These are phyloP conservation scores for Leishmania martiniquensis DNA, from an alignment of 208 protist genomes.

Conservation along the genomic window DNA sequence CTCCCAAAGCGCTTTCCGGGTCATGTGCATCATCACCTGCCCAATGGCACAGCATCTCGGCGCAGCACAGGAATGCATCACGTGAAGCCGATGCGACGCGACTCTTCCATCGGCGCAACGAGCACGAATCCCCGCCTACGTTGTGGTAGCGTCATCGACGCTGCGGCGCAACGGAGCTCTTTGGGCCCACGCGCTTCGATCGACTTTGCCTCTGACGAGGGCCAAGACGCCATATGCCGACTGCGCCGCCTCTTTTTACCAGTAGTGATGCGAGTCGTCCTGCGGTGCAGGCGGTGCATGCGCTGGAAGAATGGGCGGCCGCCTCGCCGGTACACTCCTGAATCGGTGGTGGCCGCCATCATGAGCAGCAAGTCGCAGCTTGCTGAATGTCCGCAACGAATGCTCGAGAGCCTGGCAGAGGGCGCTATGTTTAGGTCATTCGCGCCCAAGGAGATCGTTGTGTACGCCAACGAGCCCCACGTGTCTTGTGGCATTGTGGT, in stretches of 20 bases:
- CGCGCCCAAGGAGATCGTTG: conserved; percentile 57
- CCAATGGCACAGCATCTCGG: not conserved
- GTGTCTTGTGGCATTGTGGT: conserved; percentile 80
- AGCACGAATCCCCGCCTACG: conserved; percentile 56
- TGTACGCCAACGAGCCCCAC: conserved; percentile 83
- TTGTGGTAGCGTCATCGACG: conserved; percentile 41
- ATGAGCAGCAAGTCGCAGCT: conserved; percentile 57
- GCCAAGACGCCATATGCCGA: conserved; percentile 40
- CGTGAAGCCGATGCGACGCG: conserved; percentile 36
- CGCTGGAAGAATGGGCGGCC: conserved; percentile 45
- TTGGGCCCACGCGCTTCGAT: conserved; percentile 12
- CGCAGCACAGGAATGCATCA: conserved; percentile 14
- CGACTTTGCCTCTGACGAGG: conserved; percentile 51
- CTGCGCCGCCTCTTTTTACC: conserved; percentile 63
- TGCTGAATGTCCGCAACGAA: conserved; percentile 58
- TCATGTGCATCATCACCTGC: not conserved
- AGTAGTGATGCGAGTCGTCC: conserved; percentile 48
- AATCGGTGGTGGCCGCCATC: conserved; percentile 70
- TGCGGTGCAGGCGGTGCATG: conserved; percentile 41
- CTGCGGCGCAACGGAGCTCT: conserved; percentile 30
- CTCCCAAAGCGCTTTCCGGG: conserved; percentile 1
- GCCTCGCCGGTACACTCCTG: conserved; percentile 60
- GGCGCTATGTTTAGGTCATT: conserved; percentile 61
- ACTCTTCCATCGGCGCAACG: conserved; percentile 63
- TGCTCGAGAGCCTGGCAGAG: conserved; percentile 55